Base-by-base conservation (phyloP, 306 rosid genomes). In the Rosa rugosa region DNA sequence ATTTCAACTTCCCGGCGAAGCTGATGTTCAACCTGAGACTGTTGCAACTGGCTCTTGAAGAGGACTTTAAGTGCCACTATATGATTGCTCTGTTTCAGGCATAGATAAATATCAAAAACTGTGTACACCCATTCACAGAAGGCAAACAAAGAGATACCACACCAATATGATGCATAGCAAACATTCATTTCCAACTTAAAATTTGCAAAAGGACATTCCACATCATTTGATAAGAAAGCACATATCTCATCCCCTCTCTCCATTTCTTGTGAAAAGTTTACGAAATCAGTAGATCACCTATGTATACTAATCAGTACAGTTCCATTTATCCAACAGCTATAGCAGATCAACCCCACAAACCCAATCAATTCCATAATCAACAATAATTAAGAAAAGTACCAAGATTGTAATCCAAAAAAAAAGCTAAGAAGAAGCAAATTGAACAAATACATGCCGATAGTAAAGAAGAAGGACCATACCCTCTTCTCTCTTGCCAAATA, bases 11-110 rank as follows among this genome's bases (percentile, higher is more conserved):
- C 99, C 18, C 99, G 83, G 13, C 98, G 90, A 57, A 96, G 99
- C 81, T 96, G 99, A 80, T 96, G 99, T 87, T 93, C 99, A 69
- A 96, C 99, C 86, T 96, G 99, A 41, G 99, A 96, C 80, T 96
- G 99, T 82, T 96, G 99, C 83, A 96, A 83, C 82, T 96, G 99
- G 88, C 91, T 93, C 92, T 96, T 96, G 68, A 93, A 96, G 71
- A 96, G 92, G 71, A 96, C 99, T 87, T 96, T 96, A 25, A 96
- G 85, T 46, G 99, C 99, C 82, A 96, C 94, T 23, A 96, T 87
- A 34, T 93, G 98, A 90, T 90, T 93, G 83, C 99, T 96, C 99
- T 96, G 95, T 82, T 75, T 27, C 75, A 86, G 65, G 63, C 69
- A 78, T 46, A 87, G 57, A 73, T 45, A 77, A n/a, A 25, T 31